phyloP scores from a whole-genome alignment of 2,329 filamentous ascomycete species.

The Cordyceps pruinosa region DNA sequence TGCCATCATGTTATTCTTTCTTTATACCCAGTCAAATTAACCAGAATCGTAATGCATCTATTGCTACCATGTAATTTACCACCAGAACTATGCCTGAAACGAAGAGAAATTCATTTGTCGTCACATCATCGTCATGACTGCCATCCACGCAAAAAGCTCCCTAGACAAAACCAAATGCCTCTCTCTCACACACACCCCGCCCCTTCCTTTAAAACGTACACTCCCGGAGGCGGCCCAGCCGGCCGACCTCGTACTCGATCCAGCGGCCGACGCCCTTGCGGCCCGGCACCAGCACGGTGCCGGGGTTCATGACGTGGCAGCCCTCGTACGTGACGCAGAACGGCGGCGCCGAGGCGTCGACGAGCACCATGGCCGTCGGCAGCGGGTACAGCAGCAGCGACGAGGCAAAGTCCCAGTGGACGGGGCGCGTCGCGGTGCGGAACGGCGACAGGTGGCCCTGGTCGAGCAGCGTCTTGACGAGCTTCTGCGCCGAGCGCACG shows the following conservation, averaged over 20 bases:
- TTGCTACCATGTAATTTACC: neutral
- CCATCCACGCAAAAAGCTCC: neutral
- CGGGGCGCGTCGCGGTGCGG: constrained; percentile 66
- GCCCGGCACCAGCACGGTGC: constrained; percentile 63
- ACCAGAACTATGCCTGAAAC: neutral
- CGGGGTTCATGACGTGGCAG: constrained; percentile 93
- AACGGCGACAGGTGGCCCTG: constrained; percentile 88
- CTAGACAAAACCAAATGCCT: too few species aligned
- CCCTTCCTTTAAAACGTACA: constrained; percentile 44
- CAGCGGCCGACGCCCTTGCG: constrained; percentile 66
- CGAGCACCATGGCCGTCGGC: constrained; percentile 74
- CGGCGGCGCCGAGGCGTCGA: constrained; percentile 72
- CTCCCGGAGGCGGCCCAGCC: constrained; percentile 56
- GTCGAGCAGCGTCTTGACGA: constrained; percentile 87
- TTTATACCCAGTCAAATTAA: neutral
- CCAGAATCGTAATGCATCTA: neutral
- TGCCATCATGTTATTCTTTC: neutral
- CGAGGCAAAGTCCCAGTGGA: constrained; percentile 82
- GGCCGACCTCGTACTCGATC: constrained; percentile 77
- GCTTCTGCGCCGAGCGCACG: constrained; percentile 57
- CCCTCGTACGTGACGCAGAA: constrained; percentile 92
- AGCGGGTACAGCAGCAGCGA: constrained; percentile 79
- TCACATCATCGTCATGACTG: neutral
- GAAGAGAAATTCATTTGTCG: neutral
- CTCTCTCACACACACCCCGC: too few species aligned